These are phyloP conservation scores for Paramecium primaurelia DNA, from an alignment of 73 alveolate genomes.

Conservation along the genomic window DNA sequence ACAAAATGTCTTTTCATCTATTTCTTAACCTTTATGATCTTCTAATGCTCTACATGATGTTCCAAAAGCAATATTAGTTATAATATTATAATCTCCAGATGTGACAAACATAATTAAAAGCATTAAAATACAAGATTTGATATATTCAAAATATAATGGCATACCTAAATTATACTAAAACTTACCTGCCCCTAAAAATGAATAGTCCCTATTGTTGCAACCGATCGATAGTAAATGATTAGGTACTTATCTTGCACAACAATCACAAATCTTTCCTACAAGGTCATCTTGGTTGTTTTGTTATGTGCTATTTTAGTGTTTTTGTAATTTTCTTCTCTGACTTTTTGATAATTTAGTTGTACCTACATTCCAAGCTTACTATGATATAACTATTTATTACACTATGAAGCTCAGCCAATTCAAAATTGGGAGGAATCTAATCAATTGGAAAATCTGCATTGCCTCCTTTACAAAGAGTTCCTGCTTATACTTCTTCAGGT, in stretches of 20 bases:
- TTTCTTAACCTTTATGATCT: not conserved
- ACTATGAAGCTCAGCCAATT: not conserved
- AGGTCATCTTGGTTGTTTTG: not conserved
- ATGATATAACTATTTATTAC: not conserved
- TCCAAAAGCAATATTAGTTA: slow-evolving; percentile 1
- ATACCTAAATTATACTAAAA: not conserved
- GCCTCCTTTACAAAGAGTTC: not conserved
- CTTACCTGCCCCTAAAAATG: slow-evolving; percentile 25
- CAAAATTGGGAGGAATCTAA: not conserved
- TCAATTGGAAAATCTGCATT: not conserved
- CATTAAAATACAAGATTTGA: not conserved
- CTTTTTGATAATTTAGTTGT: not conserved
- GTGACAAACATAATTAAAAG: slow-evolving; percentile 12
- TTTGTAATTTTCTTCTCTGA: not conserved
- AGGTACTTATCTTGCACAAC: slow-evolving; percentile 22
- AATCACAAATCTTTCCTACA: not conserved
- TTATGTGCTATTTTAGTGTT: not conserved
- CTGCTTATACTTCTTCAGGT: slow-evolving; percentile 5
- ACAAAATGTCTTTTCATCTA: slow-evolving; percentile 8
- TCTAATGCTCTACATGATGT: not conserved
- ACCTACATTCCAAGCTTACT: slow-evolving; percentile 37
- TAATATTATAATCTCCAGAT: slow-evolving; percentile 36
- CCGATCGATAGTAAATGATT: not conserved
- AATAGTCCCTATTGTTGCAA: not conserved
- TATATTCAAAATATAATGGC: slow-evolving; percentile 25